Percentiles rank a stretch among this genome's conserved stretches.
phyloP scores from a whole-genome alignment of 2,329 filamentous ascomycete species.

The Epichloe uncinata region DNA sequence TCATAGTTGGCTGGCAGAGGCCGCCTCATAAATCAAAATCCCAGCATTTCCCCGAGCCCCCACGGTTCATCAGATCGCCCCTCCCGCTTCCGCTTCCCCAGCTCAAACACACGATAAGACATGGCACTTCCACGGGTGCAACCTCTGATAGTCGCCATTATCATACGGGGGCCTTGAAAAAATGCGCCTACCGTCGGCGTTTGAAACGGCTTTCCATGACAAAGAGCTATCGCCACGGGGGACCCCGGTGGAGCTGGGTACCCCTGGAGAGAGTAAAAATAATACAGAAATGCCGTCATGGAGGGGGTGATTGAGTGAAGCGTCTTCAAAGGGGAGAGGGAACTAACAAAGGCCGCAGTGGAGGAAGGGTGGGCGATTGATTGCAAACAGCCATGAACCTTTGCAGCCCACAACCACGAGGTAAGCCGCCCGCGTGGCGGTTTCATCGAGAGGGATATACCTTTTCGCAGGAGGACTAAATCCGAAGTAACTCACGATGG shows the following conservation, averaged over 20 bases:
- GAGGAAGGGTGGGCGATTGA: neutral
- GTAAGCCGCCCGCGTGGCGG: neutral
- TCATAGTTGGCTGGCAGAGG: neutral
- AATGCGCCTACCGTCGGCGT: neutral
- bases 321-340: neutral
- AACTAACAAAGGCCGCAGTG: conserved; percentile 2
- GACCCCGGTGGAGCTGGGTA: neutral
- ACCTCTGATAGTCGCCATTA: neutral
- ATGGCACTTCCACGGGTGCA: neutral
- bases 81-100: neutral
- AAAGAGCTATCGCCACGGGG: neutral
- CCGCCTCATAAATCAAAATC: neutral
- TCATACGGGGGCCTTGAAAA: neutral
- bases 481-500: no score
- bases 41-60: neutral
- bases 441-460: no score
- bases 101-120: neutral
- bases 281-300: neutral
- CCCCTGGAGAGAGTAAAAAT: neutral
- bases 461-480: no score
- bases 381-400: neutral
- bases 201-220: neutral
- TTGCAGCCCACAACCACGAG: neutral
- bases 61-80: neutral
- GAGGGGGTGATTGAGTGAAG: neutral